These are phyloP conservation scores for Strobilomyces confusus DNA, from an alignment of 768 basidiomycete species.

Conservation along the genomic window DNA sequence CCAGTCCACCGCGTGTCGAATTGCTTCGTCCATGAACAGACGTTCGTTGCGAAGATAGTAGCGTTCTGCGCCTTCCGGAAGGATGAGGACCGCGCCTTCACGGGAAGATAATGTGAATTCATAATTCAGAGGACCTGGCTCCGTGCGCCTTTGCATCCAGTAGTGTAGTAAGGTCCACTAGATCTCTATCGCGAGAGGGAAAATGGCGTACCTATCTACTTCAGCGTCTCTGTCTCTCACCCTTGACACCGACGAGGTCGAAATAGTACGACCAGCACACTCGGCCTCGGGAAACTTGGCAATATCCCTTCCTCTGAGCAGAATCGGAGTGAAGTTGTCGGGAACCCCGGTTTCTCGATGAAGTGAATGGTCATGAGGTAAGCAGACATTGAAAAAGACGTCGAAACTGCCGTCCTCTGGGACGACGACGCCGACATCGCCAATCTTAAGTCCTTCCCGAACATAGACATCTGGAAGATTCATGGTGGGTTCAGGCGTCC, in stretches of 20 bases:
- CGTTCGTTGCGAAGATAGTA: constrained; percentile 21
- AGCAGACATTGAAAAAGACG: constrained; percentile 35
- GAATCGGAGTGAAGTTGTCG: constrained; percentile 22
- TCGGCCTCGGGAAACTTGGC: constrained; percentile 8
- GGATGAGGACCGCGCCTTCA: constrained; percentile 31
- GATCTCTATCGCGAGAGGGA: neutral
- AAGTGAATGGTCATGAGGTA: constrained; percentile 25
- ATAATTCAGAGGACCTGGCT: constrained; percentile 4
- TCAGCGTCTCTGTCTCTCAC: neutral
- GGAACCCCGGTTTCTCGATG: constrained; percentile 20
- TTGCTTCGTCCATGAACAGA: constrained; percentile 20
- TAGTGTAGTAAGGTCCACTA: neutral
- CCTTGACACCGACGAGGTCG: constrained; percentile 9
- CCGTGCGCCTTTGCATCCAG: neutral
- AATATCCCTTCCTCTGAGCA: constrained; percentile 8
- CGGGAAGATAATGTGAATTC: constrained; percentile 13
- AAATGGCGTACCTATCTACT: neutral
- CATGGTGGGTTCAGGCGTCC: constrained; percentile 29
- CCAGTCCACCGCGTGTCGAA: constrained; percentile 24
- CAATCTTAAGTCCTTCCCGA: constrained; percentile 28
- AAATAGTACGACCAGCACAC: constrained; percentile 8
- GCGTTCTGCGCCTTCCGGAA: constrained; percentile 29
- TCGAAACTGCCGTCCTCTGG: constrained; percentile 32
- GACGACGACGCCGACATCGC: constrained; percentile 34
- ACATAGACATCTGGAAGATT: constrained; percentile 23